Base-by-base conservation (phyloP, 2,329 filamentous ascomycete genomes). In the Sclerotinia trifoliorum region DNA sequence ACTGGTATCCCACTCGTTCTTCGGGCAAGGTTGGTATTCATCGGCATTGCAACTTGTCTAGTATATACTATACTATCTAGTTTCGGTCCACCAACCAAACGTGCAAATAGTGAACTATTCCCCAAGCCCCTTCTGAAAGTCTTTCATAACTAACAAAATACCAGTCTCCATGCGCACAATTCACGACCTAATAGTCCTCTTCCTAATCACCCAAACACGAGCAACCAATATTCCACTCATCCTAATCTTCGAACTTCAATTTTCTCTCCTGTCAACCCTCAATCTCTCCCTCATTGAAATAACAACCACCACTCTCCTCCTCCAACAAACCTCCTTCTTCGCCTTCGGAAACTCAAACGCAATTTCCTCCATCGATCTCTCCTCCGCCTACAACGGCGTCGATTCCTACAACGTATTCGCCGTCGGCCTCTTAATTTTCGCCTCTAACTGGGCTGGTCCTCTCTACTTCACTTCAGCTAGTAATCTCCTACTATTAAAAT, bases 351-450 rank as follows among this genome's bases (percentile, higher is more conserved):
- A 93, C 77, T 92, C 92, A 58, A 99, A 99, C 78, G 91, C 95
- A 52, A 97, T 99, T 73, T 96, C 94, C 17, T 94, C 91, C n/a
- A 88, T 99, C 74, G 94, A 98, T 76, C 85, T 99, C 26, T 96
- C 93, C 7, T 96, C 90, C 77, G 94, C 94, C 0, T 99, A 99
- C 80, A 99, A 99, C 75, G 95, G 95, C 71, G 84, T 99, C 49
- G 86, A 85, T 62, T 87, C 84, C 67, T 99, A 96, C 82, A 94
- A 91, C 76, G 83, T 95, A 71, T 71, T 88, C n/a, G 84, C 88
- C 21, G 95, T 99, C 21, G 95, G 93, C 0, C 71, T 92, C 4
- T 83, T 99, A 64, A 93, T 94, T 2, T 97, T 97, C 75, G 78
- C 93, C 8, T 88, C 91, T 73, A 99, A 99, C 78, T 99, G 94